A percentile compares a stretch with the other conserved stretches of the same genome.
Conservation (phyloP, 2,329 filamentous ascomycete genomes). For the Phoma herbarum region DNA sequence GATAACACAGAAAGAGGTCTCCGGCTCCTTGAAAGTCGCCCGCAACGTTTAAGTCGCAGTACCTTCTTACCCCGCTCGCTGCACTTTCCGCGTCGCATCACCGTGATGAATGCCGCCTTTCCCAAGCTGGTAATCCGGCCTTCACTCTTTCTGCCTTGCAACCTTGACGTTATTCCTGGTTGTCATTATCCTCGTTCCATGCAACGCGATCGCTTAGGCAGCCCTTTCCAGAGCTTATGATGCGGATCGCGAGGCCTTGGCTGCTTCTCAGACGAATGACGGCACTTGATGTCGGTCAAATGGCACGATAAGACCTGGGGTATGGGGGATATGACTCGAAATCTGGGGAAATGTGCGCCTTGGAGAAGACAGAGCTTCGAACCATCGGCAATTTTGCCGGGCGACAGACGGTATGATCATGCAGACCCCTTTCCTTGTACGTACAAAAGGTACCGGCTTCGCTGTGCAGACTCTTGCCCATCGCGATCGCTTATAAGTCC, state of each 20-base stretch:
- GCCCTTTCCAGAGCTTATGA: neutral
- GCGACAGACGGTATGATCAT: neutral
- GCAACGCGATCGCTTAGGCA: slow-evolving; percentile 1
- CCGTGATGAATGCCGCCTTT: neutral
- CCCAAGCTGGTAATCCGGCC: slow-evolving; percentile 11
- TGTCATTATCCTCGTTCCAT: slow-evolving; percentile 5
- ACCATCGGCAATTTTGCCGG: neutral
- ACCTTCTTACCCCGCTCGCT: slow-evolving; percentile 18
- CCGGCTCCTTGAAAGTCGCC: no score
- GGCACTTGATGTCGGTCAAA: neutral
- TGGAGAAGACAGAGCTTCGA: neutral
- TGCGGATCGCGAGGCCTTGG: slow-evolving; percentile 3
- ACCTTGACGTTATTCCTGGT: neutral
- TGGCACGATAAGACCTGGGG: slow-evolving; percentile 12
- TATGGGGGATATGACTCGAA: slow-evolving; percentile 15
- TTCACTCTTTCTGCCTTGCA: neutral
- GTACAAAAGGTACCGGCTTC: slow-evolving; percentile 4
- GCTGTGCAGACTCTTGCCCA: no score
- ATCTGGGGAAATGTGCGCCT: slow-evolving; percentile 7
- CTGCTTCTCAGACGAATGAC: slow-evolving; percentile 4
- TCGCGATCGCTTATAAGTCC: neutral
- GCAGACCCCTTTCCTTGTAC: slow-evolving; percentile 2
- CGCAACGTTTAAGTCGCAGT: neutral
- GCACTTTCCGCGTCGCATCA: slow-evolving; percentile 7
- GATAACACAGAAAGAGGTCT: no score